Evolutionary conservation across 768 basidiomycete species (phyloP).

Genomic region (Tricholoma furcatifolium): DNA sequence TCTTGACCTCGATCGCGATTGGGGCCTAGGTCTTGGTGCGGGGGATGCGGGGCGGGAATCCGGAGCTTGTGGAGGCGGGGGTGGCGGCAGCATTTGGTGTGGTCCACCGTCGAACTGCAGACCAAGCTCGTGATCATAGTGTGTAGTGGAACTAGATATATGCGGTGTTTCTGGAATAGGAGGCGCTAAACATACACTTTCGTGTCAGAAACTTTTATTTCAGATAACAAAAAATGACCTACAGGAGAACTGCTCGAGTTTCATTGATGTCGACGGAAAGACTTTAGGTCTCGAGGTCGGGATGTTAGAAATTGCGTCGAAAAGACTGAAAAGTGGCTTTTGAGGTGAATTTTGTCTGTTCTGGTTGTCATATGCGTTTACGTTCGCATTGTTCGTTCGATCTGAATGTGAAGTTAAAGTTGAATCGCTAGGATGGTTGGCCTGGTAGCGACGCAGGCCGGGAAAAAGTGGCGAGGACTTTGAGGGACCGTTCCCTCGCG

Average conservation of each 20-base stretch:
- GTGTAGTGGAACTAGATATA: constrained; percentile 1
- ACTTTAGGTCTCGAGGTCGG: background rate
- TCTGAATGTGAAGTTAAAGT: background rate
- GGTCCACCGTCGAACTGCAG: background rate
- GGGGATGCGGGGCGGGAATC: constrained; percentile 13
- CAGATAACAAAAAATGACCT: background rate
- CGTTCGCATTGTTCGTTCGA: background rate
- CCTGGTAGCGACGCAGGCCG: constrained; percentile 11
- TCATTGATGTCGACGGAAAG: background rate
- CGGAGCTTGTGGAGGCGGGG: constrained; percentile 8
- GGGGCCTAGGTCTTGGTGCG: constrained; percentile 3
- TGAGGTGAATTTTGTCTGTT: background rate
- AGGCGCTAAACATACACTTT: background rate
- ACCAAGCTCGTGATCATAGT: background rate
- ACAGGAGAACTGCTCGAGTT: background rate
- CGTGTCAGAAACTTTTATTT: background rate
- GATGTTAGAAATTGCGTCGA: background rate
- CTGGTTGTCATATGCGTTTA: too few species aligned
- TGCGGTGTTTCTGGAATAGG: constrained; percentile 2
- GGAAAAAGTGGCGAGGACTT: constrained; percentile 11
- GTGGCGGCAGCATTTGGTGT: constrained; percentile 15
- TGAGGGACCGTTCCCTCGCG: background rate
- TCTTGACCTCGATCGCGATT: constrained; percentile 8
- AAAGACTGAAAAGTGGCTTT: constrained; percentile 10
- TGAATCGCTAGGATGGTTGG: background rate